These are phyloP conservation scores for Linnemannia zychae DNA, from an alignment of 192 early-diverging fungal genomes.

Conservation along the genomic window DNA sequence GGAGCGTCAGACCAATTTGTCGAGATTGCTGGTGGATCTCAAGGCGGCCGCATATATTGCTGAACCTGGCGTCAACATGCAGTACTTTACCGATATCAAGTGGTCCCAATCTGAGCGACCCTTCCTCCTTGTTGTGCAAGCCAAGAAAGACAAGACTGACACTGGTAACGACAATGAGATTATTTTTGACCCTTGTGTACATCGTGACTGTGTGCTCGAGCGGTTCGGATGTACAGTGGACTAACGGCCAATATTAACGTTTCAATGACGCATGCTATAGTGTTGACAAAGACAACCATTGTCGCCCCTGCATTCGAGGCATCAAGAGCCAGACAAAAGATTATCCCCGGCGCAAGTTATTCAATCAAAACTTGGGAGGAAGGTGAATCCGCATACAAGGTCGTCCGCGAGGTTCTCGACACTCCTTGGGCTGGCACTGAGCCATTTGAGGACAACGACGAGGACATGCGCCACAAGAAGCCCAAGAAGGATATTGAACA, in stretches of 20 bases:
- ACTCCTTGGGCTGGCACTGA: conserved; percentile 25
- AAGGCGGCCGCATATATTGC: conserved; percentile 59
- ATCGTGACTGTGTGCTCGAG: not conserved
- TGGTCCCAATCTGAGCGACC: conserved; percentile 65
- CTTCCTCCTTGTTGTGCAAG: conserved; percentile 58
- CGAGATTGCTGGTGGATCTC: conserved; percentile 39
- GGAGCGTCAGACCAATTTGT: conserved; percentile 56
- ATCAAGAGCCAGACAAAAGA: conserved; percentile 53
- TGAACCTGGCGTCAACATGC: conserved; percentile 64
- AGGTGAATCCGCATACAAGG: conserved; percentile 60
- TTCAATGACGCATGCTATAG: not conserved
- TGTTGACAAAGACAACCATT: conserved; percentile 57
- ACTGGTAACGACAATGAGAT: conserved; percentile 1
- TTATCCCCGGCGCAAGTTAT: conserved; percentile 37
- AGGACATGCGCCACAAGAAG: conserved; percentile 7
- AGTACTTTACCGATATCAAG: conserved; percentile 61
- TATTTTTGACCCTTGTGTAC: not conserved
- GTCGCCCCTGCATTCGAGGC: conserved; percentile 65
- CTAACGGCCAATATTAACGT: not conserved
- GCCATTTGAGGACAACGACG: not conserved
- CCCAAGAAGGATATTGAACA: conserved; percentile 26
- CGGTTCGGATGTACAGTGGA: not conserved
- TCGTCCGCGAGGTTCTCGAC: conserved; percentile 37
- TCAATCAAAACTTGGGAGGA: conserved; percentile 63
- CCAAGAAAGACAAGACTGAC: conserved; percentile 31